These are phyloP conservation scores for Capsicum baccatum DNA, from an alignment of 257 asterid genomes.

Conservation along the genomic window DNA sequence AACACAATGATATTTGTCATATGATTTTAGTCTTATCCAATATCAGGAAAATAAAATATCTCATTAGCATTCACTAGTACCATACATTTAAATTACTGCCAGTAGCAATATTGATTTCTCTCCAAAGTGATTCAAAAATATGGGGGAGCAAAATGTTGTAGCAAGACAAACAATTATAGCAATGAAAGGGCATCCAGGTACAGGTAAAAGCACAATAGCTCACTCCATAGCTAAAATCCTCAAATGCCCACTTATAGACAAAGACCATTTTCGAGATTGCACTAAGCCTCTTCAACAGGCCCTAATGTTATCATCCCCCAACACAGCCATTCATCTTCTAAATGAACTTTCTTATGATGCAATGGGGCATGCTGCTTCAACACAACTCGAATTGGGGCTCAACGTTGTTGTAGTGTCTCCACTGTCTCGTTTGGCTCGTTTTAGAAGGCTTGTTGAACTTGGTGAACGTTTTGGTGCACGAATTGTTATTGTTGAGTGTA, in stretches of 20 bases:
- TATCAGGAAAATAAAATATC: background rate
- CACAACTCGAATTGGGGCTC: constrained; percentile 63
- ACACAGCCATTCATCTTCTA: constrained; percentile 44
- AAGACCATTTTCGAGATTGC: constrained; percentile 68
- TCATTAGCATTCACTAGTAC: background rate
- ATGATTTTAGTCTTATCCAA: background rate
- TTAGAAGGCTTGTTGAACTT: constrained; percentile 50
- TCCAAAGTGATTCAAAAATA: constrained; percentile 19
- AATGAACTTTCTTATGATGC: constrained; percentile 70
- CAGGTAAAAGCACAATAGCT: constrained; percentile 73
- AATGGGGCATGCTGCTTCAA: constrained; percentile 54
- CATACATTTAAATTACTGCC: too few species aligned
- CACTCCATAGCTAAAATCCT: constrained; percentile 54
- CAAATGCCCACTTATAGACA: constrained; percentile 63
- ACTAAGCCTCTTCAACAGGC: constrained; percentile 48
- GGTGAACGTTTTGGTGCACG: constrained; percentile 39
- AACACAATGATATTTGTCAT: background rate
- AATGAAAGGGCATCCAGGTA: constrained; percentile 86
- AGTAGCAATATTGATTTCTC: background rate
- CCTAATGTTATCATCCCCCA: constrained; percentile 38
- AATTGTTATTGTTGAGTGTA: constrained; percentile 60
- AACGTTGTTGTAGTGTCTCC: constrained; percentile 64
- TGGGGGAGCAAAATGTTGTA: constrained; percentile 35
- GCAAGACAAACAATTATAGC: constrained; percentile 55
- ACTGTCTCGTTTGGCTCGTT: constrained; percentile 51